Base-by-base conservation (phyloP, 1,284 basidiomycete genomes). In the Boletus albobrunnescens region DNA sequence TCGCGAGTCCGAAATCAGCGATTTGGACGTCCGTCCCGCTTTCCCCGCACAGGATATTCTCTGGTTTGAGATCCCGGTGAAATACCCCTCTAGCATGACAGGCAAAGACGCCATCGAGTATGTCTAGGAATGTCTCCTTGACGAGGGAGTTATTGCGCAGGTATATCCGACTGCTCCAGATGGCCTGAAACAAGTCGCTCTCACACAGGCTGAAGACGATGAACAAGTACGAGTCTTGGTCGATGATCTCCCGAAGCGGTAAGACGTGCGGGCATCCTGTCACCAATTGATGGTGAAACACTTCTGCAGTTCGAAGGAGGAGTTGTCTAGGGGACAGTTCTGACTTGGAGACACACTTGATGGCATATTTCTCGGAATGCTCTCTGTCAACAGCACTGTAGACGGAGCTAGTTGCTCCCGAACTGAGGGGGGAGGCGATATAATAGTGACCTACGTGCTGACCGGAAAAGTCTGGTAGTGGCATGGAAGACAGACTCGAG, bases 41-140 rank as follows among this genome's bases (percentile, higher is more conserved):
- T 19, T 65, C 55, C n/a, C 56, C 77, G 59, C 82, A 88, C 26
- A 95, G 71, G 39, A 94, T 86, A 65, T 94, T 94, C 63, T 92
- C 91, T 0, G 91, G 91, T 64, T 94, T 94, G 59, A 94, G 76
- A 59, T 94, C 91, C 24, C 91, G 84, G 70, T 94, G 92, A 63
- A 79, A 92, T 57, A 94, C 82, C 46, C 82, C 81, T 37, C 77
- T 71, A 23, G 69, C 67, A 60, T 91, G 84, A 61, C 78, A 81
- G 63, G 84, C 78, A 40, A 86, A 76, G 31, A 94, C 81, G 1
- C 87, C 87, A 51, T 91, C 87, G 51, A 93, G 72, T 50, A 94
- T 81, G 63, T 90, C 82, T 28, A 86, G 55, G 61, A 89, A 88
- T 22, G 82, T 76, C 26, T 65, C 63, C 60, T 76, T 82, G 65